Percentiles rank a stretch among this genome's conserved stretches.
These are phyloP conservation scores for Claviceps sp. DNA, from an alignment of 2,329 filamentous ascomycete species.

Conservation along the genomic window DNA sequence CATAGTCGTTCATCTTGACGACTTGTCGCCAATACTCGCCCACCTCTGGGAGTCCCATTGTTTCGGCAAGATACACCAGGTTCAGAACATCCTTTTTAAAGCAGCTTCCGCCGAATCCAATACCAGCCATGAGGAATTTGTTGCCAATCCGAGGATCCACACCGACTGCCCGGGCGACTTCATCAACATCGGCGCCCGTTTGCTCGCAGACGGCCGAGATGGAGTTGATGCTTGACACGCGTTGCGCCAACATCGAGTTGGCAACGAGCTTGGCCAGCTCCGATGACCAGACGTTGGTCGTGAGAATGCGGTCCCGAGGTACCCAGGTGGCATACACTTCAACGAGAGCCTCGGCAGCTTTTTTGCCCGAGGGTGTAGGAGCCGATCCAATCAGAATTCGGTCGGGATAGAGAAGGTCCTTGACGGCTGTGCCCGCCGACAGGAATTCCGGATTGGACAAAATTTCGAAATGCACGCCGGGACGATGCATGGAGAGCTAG, in stretches of 20 bases:
- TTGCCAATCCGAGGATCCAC: constrained; percentile 58
- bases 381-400: constrained; percentile 63
- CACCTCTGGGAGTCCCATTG: constrained; percentile 55
- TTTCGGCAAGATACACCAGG: constrained; percentile 60
- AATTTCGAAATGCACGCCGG: constrained; percentile 56
- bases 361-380: constrained; percentile 43
- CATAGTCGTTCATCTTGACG: constrained; percentile 64
- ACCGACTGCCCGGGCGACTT: constrained; percentile 55
- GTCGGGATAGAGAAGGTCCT: constrained; percentile 57
- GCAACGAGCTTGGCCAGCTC: constrained; percentile 69
- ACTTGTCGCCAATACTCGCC: constrained; percentile 65
- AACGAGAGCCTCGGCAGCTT: constrained; percentile 50
- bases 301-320: constrained; percentile 50
- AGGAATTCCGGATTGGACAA: constrained; percentile 75
- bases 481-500: constrained; percentile 44
- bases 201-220: constrained; percentile 69
- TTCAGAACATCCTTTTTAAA: constrained; percentile 72
- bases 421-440: constrained; percentile 62
- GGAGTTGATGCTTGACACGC: constrained; percentile 70
- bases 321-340: constrained; percentile 62
- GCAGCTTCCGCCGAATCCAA: constrained; percentile 70
- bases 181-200: constrained; percentile 62
- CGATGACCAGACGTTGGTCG: constrained; percentile 63
- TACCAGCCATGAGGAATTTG: constrained; percentile 59
- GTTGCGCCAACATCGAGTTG: constrained; percentile 69